These are phyloP conservation scores for Rhizopus microsporus DNA, from an alignment of 371 early-diverging fungal genomes.

Conservation along the genomic window DNA sequence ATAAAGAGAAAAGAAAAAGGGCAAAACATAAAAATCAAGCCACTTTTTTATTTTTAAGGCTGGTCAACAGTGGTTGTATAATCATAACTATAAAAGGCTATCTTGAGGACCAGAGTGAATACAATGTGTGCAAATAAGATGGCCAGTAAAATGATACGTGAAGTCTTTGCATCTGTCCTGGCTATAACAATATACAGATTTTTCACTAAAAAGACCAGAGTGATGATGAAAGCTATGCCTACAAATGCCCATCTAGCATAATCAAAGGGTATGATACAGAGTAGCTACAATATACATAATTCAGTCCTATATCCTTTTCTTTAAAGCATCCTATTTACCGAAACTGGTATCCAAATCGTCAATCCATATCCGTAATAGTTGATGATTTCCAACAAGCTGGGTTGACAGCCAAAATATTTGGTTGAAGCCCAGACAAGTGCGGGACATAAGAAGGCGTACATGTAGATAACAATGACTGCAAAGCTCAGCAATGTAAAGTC, in stretches of 20 bases:
- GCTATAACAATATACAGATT: slow-evolving; percentile 68
- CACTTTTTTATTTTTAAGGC: slow-evolving; percentile 1
- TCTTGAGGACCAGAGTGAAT: slow-evolving; percentile 79
- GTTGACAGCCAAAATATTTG: slow-evolving; percentile 83
- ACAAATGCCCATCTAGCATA: slow-evolving; percentile 70
- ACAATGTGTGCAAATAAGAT: slow-evolving; percentile 70
- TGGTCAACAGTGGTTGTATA: slow-evolving; percentile 5
- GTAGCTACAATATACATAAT: slow-evolving; percentile 42
- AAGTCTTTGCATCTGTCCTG: slow-evolving; percentile 62
- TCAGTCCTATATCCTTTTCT: background rate
- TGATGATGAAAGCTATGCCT: slow-evolving; percentile 50
- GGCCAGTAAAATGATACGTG: slow-evolving; percentile 66
- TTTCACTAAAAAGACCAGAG: slow-evolving; percentile 50
- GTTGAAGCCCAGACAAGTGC: slow-evolving; percentile 77
- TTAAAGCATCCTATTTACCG: slow-evolving; percentile 50
- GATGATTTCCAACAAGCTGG: slow-evolving; percentile 79
- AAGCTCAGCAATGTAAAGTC: slow-evolving; percentile 82
- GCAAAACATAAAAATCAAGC: background rate
- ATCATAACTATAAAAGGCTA: slow-evolving; percentile 72
- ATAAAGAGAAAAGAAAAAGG: background rate
- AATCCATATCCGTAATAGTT: slow-evolving; percentile 92
- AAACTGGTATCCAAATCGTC: slow-evolving; percentile 90
- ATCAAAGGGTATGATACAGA: slow-evolving; percentile 70
- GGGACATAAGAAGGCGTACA: slow-evolving; percentile 77
- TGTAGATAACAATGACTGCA: slow-evolving; percentile 80